Base-by-base conservation (phyloP, 768 basidiomycete species). In the Mycena vitilis region DNA sequence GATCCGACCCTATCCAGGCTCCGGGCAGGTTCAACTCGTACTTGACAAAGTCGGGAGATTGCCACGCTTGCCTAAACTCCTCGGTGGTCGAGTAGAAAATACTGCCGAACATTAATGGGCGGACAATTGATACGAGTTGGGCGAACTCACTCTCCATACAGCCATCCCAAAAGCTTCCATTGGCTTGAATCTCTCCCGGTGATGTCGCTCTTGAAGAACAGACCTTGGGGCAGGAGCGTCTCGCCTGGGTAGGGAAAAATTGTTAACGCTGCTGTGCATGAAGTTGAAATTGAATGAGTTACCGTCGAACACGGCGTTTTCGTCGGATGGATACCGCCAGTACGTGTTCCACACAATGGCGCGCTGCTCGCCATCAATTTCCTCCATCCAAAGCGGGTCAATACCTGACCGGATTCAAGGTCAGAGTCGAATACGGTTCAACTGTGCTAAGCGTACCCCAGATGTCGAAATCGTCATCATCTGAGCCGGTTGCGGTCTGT, bases 131-230 rank as follows among this genome's bases (percentile, higher is more conserved):
- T 4, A 25, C 30, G 45, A 22, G 37, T 11, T 54, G 30, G 18
- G 8, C 7, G n/a, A 40, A 64, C 71, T 44, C n/a, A 72, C 71
- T 68, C 71, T 38, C 71, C 67, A 53, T 74, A 74, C 11, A 74
- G 47, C 73, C 73, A 74, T 16, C 73, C 73, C 2, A 72, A 49
- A 18, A 74, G 23, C 58, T 63, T 68, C 73, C 73, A 74, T 40
- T 70, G 68, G 12, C 63, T 55, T 7, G 73, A 56, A 38, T 74
- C 73, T 10, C 73, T 67, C 4, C 73, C 73, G n/a, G 73, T 74
- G 37, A 73, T 71, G 34, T 73, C 73, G 44, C 70, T 65, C 63
- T 75, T 73, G 59, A 75, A 73, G 51, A 57, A 75, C 20, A 75
- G 73, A 40, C 74, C 74, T 42, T 75, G 74, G 34, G 73, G 73